Evolutionary conservation across 2,329 filamentous ascomycete genomes (phyloP).

Genomic region (Alternaria gaisen): DNA sequence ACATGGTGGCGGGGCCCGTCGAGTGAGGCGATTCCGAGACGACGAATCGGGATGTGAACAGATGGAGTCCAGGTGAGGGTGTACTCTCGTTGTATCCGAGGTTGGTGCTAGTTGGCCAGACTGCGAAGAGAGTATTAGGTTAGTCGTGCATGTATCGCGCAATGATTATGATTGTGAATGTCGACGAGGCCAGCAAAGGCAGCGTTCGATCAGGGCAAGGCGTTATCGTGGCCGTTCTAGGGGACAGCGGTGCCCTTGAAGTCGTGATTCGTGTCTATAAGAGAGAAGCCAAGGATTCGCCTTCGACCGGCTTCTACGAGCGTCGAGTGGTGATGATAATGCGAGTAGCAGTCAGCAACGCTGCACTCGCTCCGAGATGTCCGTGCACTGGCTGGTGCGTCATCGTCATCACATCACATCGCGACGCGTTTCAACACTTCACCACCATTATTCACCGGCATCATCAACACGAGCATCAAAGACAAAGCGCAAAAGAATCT

Average conservation of each 20-base stretch:
- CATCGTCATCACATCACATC: too few relatives aligned
- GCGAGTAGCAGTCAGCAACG: constrained; percentile 17
- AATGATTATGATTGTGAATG: constrained; percentile 9
- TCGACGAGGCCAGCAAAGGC: constrained; percentile 6
- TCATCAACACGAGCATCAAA: too few relatives aligned
- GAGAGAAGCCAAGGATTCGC: not conserved
- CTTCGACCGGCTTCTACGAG: constrained; percentile 20
- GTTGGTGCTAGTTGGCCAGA: not conserved
- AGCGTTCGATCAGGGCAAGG: not conserved
- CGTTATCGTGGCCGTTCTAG: not conserved
- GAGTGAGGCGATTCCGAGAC: not conserved
- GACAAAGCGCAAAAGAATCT: too few relatives aligned
- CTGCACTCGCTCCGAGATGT: constrained; percentile 8
- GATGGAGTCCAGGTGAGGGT: not conserved
- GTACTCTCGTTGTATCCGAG: not conserved
- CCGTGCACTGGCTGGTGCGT: too few relatives aligned
- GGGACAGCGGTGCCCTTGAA: not conserved
- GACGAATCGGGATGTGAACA: not conserved
- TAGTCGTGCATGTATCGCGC: constrained; percentile 14
- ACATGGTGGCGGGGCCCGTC: constrained; percentile 68
- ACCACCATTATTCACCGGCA: too few relatives aligned
- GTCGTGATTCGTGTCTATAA: constrained; percentile 3
- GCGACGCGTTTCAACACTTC: not conserved
- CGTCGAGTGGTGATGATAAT: constrained; percentile 7
- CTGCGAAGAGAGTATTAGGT: constrained; percentile 1